Conservation (phyloP, 495 filamentous ascomycete genomes). For the Talaromyces adpressus region DNA sequence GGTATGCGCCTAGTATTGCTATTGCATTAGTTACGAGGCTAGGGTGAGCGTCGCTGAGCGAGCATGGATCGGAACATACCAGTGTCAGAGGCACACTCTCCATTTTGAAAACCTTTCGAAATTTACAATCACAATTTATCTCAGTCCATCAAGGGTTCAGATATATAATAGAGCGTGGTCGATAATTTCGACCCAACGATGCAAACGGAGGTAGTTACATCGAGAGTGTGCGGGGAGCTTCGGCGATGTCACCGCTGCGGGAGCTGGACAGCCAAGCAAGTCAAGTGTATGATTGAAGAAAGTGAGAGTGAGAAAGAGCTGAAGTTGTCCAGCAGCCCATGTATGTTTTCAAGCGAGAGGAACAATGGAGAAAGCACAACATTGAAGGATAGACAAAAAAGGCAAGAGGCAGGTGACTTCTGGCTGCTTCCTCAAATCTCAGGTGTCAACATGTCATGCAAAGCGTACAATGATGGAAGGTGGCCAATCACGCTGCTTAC, state of each 20-base stretch:
- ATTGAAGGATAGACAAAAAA: neutral
- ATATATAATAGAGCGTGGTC: neutral
- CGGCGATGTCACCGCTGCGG: neutral
- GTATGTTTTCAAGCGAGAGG: neutral
- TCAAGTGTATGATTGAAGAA: neutral
- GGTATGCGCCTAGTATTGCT: slow-evolving; percentile 64
- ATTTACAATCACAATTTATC: neutral
- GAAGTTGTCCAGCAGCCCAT: neutral
- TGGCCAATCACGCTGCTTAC: neutral
- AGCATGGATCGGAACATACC: slow-evolving; percentile 26
- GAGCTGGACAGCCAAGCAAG: neutral
- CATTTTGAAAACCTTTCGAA: slow-evolving; percentile 30
- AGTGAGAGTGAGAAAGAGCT: neutral
- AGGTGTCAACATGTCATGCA: neutral
- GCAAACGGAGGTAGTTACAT: neutral
- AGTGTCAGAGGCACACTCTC: slow-evolving; percentile 55
- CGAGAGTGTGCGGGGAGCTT: neutral
- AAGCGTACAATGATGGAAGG: neutral
- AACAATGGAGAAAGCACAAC: neutral
- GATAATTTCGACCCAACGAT: neutral
- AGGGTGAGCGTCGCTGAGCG: neutral
- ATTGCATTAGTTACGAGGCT: slow-evolving; percentile 10
- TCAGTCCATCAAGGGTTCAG: neutral
- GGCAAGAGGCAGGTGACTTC: neutral
- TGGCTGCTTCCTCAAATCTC: neutral